A percentile compares a stretch with the other conserved stretches of the same genome.
phyloP scores from a whole-genome alignment of 1,139 yeast genomes.

The Barnettozyma hawaiiensis region DNA sequence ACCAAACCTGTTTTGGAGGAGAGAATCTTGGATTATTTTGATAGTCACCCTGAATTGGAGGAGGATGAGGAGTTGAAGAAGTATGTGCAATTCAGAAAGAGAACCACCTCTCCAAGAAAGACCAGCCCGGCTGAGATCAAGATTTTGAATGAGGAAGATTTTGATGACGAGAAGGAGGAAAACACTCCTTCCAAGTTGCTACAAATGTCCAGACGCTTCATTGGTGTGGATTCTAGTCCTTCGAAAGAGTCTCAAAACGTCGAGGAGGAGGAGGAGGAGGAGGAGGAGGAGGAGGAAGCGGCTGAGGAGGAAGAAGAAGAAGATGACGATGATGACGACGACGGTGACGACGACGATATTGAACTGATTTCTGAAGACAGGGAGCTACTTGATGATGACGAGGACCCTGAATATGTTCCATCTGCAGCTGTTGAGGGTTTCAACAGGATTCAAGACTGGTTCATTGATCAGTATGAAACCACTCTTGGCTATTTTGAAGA shows the following conservation, averaged over 20 bases:
- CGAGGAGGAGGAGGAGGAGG: constrained; percentile 12
- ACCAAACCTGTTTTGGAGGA: constrained; percentile 27
- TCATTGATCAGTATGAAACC: constrained; percentile 18
- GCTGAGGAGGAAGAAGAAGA: constrained; percentile 14
- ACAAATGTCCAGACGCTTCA: constrained; percentile 18
- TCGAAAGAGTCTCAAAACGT: constrained; percentile 11
- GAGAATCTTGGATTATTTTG: constrained; percentile 24
- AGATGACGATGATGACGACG: constrained; percentile 13
- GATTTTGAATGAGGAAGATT: constrained; percentile 10
- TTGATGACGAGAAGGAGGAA: constrained; percentile 12
- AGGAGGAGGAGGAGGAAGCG: constrained; percentile 15
- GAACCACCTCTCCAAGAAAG: constrained; percentile 23
- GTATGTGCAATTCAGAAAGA: constrained; percentile 24
- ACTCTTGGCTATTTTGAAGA: constrained; percentile 23
- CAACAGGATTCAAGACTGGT: constrained; percentile 19
- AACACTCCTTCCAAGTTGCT: constrained; percentile 22
- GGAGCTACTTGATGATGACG: constrained; percentile 13
- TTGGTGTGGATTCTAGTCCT: constrained; percentile 21
- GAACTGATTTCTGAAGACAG: constrained; percentile 5
- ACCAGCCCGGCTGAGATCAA: constrained; percentile 6
- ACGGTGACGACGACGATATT: constrained; percentile 8
- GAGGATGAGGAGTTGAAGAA: constrained; percentile 23
- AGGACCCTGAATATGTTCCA: constrained; percentile 14
- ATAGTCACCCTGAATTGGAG: constrained; percentile 28
- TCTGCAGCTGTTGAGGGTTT: constrained; percentile 11